Conservation (phyloP, 108 stramenopile genomes). For the Thalassiosira profunda region DNA sequence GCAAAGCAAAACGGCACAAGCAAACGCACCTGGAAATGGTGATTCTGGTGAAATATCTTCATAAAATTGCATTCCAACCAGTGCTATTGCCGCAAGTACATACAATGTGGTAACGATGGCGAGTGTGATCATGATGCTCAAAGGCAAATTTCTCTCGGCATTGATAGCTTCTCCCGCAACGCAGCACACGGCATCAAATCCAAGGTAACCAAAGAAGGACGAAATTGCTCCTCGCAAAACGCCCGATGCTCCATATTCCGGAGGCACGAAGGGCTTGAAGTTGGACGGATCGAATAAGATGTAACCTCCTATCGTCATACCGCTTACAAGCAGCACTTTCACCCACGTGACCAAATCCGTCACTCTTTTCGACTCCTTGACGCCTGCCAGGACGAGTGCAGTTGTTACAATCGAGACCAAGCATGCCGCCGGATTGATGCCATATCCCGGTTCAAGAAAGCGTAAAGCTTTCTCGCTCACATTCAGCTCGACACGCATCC, state of each 20-base stretch:
- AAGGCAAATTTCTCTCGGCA: constrained; percentile 79
- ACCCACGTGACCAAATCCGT: constrained; percentile 84
- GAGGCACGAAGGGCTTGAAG: constrained; percentile 63
- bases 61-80: constrained; percentile 85
- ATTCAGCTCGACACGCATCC: constrained; percentile 50
- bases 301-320: constrained; percentile 90
- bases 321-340: constrained; percentile 81
- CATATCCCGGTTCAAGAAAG: constrained; percentile 56
- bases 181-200: constrained; percentile 93
- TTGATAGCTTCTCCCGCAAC: constrained; percentile 88
- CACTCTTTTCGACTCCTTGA: constrained; percentile 67
- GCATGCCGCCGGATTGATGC: constrained; percentile 56
- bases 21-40: constrained; percentile 51
- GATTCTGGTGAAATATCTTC: constrained; percentile 47
- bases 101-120: constrained; percentile 76
- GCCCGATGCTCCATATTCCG: constrained; percentile 61
- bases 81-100: constrained; percentile 71
- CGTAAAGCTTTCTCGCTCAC: constrained; percentile 7
- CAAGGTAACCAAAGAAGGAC: constrained; percentile 94
- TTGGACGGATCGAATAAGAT: constrained; percentile 62
- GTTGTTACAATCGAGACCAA: constrained; percentile 38
- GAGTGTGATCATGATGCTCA: constrained; percentile 78
- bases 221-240: constrained; percentile 74
- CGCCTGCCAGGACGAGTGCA: constrained; percentile 43
- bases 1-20: neutral